Evolutionary conservation across 106 monocot genomes (phyloP).

Genomic region (Agapanthus africanus): DNA sequence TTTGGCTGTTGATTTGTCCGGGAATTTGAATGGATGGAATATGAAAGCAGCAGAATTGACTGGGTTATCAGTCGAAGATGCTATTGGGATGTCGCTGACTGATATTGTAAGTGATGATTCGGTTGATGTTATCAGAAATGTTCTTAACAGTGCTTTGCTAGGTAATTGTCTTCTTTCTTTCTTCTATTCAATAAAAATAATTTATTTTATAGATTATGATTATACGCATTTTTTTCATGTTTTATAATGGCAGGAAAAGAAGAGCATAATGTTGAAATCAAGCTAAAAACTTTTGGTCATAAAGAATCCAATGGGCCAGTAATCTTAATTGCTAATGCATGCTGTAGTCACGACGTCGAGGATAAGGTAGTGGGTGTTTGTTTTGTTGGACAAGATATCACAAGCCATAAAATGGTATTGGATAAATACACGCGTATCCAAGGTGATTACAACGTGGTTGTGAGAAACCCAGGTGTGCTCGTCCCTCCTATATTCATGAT

Average conservation of each 20-base stretch:
- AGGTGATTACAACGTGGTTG: constrained; percentile 65
- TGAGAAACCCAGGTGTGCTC: constrained; percentile 51
- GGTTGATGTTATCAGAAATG: constrained; percentile 40
- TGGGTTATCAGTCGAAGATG: constrained; percentile 59
- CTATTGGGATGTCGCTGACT: constrained; percentile 59
- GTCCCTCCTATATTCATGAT: constrained; percentile 90
- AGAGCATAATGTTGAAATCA: constrained; percentile 72
- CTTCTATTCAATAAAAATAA: not conserved
- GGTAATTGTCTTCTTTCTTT: constrained; percentile 28
- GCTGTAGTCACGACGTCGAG: constrained; percentile 57
- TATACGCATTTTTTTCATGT: constrained; percentile 8
- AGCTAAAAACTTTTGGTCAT: constrained; percentile 46
- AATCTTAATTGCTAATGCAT: constrained; percentile 66
- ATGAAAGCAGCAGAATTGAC: constrained; percentile 74
- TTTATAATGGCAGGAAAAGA: constrained; percentile 59
- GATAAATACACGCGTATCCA: constrained; percentile 77
- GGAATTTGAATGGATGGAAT: constrained; percentile 90
- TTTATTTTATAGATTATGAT: not conserved
- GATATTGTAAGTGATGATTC: constrained; percentile 60
- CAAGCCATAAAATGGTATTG: constrained; percentile 59
- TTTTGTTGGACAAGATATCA: constrained; percentile 83
- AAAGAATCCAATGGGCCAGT: constrained; percentile 36
- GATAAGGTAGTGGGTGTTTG: constrained; percentile 65
- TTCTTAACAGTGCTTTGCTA: constrained; percentile 59
- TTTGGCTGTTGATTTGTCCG: constrained; percentile 66